Conservation (phyloP, 257 asterid species). For the Catharanthus roseus region DNA sequence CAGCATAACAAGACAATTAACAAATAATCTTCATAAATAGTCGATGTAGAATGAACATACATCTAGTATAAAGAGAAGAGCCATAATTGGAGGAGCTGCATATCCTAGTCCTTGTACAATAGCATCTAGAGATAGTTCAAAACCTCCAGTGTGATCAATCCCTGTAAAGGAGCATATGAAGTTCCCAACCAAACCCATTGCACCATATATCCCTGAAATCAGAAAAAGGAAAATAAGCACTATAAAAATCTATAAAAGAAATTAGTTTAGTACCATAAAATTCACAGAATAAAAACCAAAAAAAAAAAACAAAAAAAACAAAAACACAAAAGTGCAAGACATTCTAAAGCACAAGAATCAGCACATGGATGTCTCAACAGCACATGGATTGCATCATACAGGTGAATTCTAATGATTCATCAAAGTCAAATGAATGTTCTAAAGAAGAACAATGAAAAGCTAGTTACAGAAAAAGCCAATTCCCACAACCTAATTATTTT, state of each 20-base stretch:
- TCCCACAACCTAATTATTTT: neutral
- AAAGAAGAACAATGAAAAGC: neutral
- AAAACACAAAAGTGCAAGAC: neutral
- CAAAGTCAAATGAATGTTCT: slow-evolving; percentile 5
- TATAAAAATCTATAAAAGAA: neutral
- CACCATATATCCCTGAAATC: slow-evolving; percentile 75
- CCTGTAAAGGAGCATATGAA: slow-evolving; percentile 89
- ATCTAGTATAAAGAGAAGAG: slow-evolving; percentile 82
- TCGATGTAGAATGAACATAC: slow-evolving; percentile 40
- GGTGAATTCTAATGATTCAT: neutral
- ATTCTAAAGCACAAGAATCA: neutral
- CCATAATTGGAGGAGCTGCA: slow-evolving; percentile 98
- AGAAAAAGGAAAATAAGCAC: neutral
- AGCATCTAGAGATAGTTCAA: slow-evolving; percentile 67
- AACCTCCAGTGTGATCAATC: slow-evolving; percentile 81
- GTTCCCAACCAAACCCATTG: slow-evolving; percentile 91
- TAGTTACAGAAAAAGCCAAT: neutral
- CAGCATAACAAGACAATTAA: neutral
- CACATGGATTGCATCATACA: neutral
- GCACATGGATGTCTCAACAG: neutral
- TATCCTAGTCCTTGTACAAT: slow-evolving; percentile 85
- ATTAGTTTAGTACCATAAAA: neutral
- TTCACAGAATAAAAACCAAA: neutral
- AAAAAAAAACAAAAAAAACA: neutral
- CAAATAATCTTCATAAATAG: neutral